Evolutionary conservation across 192 early-diverging fungal genomes (phyloP).

Genomic region (Podochytrium sp.): DNA sequence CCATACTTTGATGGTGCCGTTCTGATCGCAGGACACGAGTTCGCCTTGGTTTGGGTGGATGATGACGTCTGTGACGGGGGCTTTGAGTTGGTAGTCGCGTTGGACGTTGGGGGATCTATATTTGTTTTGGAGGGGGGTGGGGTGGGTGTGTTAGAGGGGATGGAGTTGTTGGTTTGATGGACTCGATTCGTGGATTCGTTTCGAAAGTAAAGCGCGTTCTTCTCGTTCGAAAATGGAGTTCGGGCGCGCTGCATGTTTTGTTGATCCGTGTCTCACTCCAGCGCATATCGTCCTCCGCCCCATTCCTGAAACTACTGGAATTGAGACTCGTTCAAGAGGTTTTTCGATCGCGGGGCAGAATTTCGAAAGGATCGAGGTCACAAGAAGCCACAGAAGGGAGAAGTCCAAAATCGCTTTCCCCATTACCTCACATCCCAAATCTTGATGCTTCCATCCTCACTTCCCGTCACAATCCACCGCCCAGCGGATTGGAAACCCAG

Average conservation of each 20-base stretch:
- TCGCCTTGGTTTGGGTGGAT: constrained; percentile 70
- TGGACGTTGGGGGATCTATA: constrained; percentile 59
- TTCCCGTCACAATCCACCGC: constrained; percentile 60
- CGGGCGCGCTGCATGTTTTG: too few relatives aligned
- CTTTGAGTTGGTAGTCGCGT: constrained; percentile 61
- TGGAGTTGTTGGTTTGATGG: background rate
- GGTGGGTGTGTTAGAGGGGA: too few relatives aligned
- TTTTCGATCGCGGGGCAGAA: too few relatives aligned
- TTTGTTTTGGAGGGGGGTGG: background rate
- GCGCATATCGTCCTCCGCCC: too few relatives aligned
- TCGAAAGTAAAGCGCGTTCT: background rate
- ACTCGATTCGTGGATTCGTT: background rate
- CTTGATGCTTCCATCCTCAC: constrained; percentile 66
- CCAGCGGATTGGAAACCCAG: constrained; percentile 62
- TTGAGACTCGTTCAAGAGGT: background rate
- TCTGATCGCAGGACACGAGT: constrained; percentile 63
- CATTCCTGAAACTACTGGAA: background rate
- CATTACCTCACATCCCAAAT: constrained; percentile 63
- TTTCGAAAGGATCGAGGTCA: too few relatives aligned
- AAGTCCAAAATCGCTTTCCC: too few relatives aligned
- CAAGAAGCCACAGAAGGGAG: too few relatives aligned
- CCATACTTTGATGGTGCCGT: constrained; percentile 61
- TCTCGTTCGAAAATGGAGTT: too few relatives aligned
- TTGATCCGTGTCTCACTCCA: too few relatives aligned
- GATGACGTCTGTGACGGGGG: constrained; percentile 62